These are phyloP conservation scores for Phaffomyces thermotolerans DNA, from an alignment of 805 yeast species.

Conservation along the genomic window DNA sequence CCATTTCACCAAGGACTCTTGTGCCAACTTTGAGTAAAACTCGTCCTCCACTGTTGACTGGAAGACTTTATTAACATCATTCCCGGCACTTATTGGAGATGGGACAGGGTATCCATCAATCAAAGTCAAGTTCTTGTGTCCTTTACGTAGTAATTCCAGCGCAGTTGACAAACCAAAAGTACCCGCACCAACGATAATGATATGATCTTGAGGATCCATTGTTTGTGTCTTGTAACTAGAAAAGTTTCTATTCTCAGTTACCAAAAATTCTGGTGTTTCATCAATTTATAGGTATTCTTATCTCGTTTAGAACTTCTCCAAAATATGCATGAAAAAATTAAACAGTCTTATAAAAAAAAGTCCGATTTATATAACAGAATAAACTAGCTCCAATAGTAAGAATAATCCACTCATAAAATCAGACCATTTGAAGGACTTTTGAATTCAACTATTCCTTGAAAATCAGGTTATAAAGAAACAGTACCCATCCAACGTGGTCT, in stretches of 20 bases:
- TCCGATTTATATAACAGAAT: not conserved
- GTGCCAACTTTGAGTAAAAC: conserved; percentile 22
- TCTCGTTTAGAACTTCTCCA: not conserved
- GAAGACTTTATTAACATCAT: conserved; percentile 36
- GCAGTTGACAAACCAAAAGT: conserved; percentile 39
- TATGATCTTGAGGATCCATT: conserved; percentile 18
- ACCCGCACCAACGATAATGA: conserved; percentile 36
- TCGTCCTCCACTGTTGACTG: conserved; percentile 20
- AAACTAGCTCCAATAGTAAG: not conserved
- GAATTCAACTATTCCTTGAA: not conserved
- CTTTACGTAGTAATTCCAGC: conserved; percentile 28
- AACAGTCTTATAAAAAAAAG: too few species aligned
- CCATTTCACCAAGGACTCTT: conserved; percentile 31
- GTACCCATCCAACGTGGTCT: too few species aligned
- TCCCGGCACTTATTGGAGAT: conserved; percentile 33
- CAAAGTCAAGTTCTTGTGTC: conserved; percentile 25
- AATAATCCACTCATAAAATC: not conserved
- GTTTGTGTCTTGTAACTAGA: not conserved
- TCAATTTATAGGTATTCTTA: not conserved
- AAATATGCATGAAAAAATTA: not conserved
- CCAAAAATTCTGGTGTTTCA: not conserved
- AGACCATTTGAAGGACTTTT: not conserved
- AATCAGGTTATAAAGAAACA: too few species aligned
- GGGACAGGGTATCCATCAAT: conserved; percentile 30
- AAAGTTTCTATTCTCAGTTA: not conserved